Evolutionary conservation across 208 protist genomes (phyloP).

Genomic region (Leishmania turanica): DNA sequence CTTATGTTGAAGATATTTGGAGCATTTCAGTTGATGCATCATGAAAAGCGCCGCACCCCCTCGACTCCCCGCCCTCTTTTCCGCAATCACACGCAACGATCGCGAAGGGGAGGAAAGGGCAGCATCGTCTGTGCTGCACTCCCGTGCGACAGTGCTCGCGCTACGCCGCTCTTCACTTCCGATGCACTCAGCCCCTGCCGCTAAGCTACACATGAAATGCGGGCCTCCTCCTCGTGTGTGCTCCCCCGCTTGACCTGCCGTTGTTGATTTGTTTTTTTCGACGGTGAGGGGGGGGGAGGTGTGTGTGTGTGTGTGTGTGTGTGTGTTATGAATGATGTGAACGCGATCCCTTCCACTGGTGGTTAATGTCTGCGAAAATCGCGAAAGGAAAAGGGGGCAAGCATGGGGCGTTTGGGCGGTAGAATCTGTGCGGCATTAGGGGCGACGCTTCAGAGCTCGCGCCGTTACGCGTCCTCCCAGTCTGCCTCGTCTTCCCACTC

Average conservation of each 20-base stretch:
- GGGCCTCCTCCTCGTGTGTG: neutral
- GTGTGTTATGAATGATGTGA: neutral
- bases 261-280: neutral
- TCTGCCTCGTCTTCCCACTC: constrained; percentile 33
- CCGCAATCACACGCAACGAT: neutral
- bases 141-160: neutral
- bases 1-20: neutral
- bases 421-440: neutral
- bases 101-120: neutral
- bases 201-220: neutral
- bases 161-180: constrained; percentile 6
- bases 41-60: neutral
- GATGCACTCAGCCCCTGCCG: neutral
- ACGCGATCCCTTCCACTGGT: neutral
- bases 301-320: constrained; percentile 5
- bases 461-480: constrained; percentile 9
- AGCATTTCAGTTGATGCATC: neutral
- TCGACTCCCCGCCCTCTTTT: neutral
- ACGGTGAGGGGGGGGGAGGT: too few relatives aligned
- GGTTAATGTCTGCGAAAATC: neutral
- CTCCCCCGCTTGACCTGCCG: neutral
- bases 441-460: neutral
- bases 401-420: neutral
- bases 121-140: neutral
- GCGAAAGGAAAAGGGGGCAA: neutral